Evolutionary conservation across 768 basidiomycete species (phyloP).

Genomic region (Hysterangium stoloniferum): DNA sequence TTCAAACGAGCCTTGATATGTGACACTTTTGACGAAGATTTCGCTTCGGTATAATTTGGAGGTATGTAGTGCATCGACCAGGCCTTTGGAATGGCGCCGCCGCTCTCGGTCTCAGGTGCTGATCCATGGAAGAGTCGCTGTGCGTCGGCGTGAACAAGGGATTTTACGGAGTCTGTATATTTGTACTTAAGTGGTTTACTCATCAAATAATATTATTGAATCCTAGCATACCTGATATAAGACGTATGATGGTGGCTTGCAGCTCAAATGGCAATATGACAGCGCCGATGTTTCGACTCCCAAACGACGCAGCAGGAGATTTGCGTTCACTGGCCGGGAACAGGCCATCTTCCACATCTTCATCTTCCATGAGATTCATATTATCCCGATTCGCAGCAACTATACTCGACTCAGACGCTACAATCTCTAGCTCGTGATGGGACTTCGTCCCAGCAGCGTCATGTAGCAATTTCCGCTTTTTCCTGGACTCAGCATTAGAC

Average conservation of each 20-base stretch:
- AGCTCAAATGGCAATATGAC: constrained; percentile 70
- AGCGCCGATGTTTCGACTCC: constrained; percentile 62
- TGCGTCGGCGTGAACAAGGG: constrained; percentile 58
- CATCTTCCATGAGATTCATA: too few relatives aligned
- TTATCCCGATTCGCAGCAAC: too few relatives aligned
- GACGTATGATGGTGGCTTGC: constrained; percentile 49
- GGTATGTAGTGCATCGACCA: constrained; percentile 12
- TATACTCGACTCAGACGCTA: too few relatives aligned
- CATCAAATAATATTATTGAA: too few relatives aligned
- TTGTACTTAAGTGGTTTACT: constrained; percentile 18
- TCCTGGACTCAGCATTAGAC: too few relatives aligned
- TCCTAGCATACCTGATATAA: constrained; percentile 65
- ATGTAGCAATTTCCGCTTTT: too few relatives aligned
- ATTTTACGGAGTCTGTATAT: constrained; percentile 52
- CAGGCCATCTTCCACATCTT: constrained; percentile 15
- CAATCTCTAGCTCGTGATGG: too few relatives aligned
- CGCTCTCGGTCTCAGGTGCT: constrained; percentile 11
- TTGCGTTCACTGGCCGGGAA: constrained; percentile 36
- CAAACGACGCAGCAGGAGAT: constrained; percentile 78
- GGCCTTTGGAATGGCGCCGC: constrained; percentile 14
- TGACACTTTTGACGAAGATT: constrained; percentile 3
- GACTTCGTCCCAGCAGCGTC: too few relatives aligned
- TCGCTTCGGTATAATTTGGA: constrained; percentile 4
- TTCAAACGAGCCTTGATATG: constrained; percentile 9
- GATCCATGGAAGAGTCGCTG: constrained; percentile 51